Conservation (phyloP, 1,284 basidiomycete species). For the Filobasidium uniguttulatum region DNA sequence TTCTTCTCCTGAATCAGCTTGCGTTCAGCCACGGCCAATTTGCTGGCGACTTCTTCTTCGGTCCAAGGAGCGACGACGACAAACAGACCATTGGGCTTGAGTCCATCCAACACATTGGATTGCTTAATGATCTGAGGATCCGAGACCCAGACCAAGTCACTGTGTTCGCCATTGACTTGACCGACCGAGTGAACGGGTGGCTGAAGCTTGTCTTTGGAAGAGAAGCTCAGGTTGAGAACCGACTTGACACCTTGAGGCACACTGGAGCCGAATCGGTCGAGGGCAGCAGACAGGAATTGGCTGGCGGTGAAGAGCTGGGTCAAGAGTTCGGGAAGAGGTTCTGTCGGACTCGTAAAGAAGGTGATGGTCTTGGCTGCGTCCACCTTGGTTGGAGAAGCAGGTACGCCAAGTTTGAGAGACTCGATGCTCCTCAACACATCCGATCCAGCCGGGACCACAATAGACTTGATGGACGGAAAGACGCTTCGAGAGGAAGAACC, state of each 20-base stretch:
- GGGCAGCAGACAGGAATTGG: constrained; percentile 27
- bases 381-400: constrained; percentile 15
- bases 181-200: background rate
- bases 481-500: constrained; percentile 23
- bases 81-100: constrained; percentile 31
- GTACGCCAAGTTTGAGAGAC: constrained; percentile 7
- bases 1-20: constrained; percentile 32
- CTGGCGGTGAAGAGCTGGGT: constrained; percentile 37
- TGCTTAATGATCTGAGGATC: constrained; percentile 35
- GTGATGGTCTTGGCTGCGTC: constrained; percentile 34
- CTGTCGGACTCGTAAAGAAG: constrained; percentile 33
- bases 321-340: constrained; percentile 33
- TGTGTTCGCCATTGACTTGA: constrained; percentile 1
- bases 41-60: constrained; percentile 33
- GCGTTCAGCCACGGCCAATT: constrained; percentile 31
- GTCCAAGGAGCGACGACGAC: constrained; percentile 36
- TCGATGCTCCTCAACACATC: too few species aligned
- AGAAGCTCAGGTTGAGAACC: constrained; percentile 26
- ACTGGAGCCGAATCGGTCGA: constrained; percentile 32
- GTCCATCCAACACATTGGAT: constrained; percentile 27
- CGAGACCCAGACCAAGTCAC: constrained; percentile 35
- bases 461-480: constrained; percentile 30
- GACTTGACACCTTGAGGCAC: constrained; percentile 35
- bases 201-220: constrained; percentile 15
- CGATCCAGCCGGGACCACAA: constrained; percentile 19